Conservation (phyloP, 2,329 filamentous ascomycete genomes). For the Lasiodiplodia citricola region DNA sequence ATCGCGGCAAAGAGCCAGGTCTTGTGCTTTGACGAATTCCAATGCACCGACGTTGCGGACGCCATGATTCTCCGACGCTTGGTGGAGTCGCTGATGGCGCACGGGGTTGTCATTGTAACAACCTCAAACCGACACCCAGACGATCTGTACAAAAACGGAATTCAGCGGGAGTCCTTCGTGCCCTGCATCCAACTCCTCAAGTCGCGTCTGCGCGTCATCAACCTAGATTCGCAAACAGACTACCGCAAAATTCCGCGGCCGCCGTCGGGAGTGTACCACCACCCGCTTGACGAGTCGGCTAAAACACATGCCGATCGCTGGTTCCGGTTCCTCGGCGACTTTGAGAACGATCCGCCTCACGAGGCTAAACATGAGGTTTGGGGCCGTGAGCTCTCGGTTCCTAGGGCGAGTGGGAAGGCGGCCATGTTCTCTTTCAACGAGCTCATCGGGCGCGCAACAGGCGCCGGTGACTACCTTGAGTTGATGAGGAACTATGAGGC, state of each 20-base stretch:
- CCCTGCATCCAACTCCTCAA: conserved; percentile 95
- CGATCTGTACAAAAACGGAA: conserved; percentile 97
- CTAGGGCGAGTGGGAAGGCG: conserved; percentile 82
- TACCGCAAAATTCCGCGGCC: conserved; percentile 97
- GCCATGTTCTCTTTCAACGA: conserved; percentile 94
- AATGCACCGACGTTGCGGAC: conserved; percentile 97
- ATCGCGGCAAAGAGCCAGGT: conserved; percentile 86
- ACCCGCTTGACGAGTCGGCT: conserved; percentile 80
- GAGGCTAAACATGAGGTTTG: conserved; percentile 82
- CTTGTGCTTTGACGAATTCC: conserved; percentile 97
- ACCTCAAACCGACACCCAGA: conserved; percentile 97
- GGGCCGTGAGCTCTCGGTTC: conserved; percentile 89
- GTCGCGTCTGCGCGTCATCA: conserved; percentile 81
- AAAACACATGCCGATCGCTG: conserved; percentile 86
- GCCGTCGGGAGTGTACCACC: conserved; percentile 91
- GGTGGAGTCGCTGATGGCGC: conserved; percentile 89
- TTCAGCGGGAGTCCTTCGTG: conserved; percentile 93
- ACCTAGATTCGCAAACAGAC: conserved; percentile 92
- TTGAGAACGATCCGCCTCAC: conserved; percentile 75
- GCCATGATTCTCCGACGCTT: conserved; percentile 95
- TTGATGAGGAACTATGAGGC: conserved; percentile 87
- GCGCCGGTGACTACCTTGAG: conserved; percentile 94
- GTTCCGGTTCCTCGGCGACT: conserved; percentile 93
- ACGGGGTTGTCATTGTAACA: conserved; percentile 94
- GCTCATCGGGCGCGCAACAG: conserved; percentile 84